Evolutionary conservation across 495 filamentous ascomycete species (phyloP).

Genomic region (Podospora pseudocomata): DNA sequence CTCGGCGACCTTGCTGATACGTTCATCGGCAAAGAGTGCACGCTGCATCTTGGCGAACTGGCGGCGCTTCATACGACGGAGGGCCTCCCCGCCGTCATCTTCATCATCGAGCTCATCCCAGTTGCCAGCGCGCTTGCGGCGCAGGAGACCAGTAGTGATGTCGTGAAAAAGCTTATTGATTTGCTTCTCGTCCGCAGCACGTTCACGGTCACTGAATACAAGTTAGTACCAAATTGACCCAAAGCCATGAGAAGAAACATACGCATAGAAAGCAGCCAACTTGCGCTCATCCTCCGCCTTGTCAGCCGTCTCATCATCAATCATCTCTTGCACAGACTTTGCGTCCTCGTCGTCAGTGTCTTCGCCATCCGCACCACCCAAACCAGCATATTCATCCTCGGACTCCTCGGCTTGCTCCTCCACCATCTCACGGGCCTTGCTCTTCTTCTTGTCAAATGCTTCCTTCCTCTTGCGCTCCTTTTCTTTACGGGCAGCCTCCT

Average conservation of each 20-base stretch:
- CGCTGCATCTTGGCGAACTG: constrained; percentile 92
- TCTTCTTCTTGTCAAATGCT: constrained; percentile 78
- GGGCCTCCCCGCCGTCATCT: constrained; percentile 75
- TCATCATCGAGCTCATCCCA: constrained; percentile 82
- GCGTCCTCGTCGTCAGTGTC: constrained; percentile 69
- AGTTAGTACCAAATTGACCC: constrained; percentile 14
- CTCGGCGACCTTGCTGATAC: constrained; percentile 81
- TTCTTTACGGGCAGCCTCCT: constrained; percentile 58
- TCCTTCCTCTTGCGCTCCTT: constrained; percentile 44
- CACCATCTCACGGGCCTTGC: constrained; percentile 80
- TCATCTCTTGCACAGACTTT: constrained; percentile 70
- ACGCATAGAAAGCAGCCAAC: constrained; percentile 85
- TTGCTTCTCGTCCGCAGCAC: constrained; percentile 71
- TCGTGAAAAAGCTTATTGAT: constrained; percentile 88
- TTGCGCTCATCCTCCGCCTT: constrained; percentile 71
- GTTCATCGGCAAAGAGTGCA: constrained; percentile 84
- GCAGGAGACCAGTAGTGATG: constrained; percentile 78
- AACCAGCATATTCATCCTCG: constrained; percentile 94
- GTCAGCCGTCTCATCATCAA: constrained; percentile 70
- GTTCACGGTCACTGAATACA: constrained; percentile 57
- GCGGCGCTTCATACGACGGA: constrained; percentile 73
- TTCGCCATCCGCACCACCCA: constrained; percentile 88
- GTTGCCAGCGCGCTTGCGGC: constrained; percentile 69
- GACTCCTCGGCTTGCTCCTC: constrained; percentile 96
- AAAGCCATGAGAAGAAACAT: constrained; percentile 40